A percentile compares a stretch with the other conserved stretches of the same genome.
Conservation (phyloP, 495 filamentous ascomycete species). For the Penicillium waksmanii region DNA sequence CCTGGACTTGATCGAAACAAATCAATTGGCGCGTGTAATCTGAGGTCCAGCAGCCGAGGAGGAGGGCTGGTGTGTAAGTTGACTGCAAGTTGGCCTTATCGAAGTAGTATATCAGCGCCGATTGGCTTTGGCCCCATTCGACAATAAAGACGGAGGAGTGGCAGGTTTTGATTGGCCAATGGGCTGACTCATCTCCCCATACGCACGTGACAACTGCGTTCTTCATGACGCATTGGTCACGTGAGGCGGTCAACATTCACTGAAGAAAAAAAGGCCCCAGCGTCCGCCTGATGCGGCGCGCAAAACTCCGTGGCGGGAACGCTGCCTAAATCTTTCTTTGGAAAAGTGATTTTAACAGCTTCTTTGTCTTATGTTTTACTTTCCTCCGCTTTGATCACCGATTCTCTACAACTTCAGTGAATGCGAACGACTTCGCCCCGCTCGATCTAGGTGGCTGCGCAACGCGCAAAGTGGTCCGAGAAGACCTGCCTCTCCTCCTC, state of each 20-base stretch:
- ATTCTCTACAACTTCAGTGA: neutral
- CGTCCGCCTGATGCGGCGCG: neutral
- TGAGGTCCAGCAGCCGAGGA: conserved; percentile 13
- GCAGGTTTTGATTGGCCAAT: conserved; percentile 41
- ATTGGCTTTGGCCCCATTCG: conserved; percentile 17
- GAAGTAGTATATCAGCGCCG: conserved; percentile 12
- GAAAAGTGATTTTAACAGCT: neutral
- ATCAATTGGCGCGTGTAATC: conserved; percentile 11
- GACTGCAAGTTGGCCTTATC: conserved; percentile 31
- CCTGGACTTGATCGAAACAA: conserved; percentile 15
- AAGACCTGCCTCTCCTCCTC: neutral
- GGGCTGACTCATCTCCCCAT: conserved; percentile 17
- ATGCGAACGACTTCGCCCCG: conserved; percentile 1
- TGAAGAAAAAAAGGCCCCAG: conserved; percentile 5
- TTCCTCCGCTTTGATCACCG: neutral
- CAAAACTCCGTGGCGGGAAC: conserved; percentile 15
- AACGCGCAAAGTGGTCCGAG: neutral
- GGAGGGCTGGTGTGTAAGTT: conserved; percentile 11
- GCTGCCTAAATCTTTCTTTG: conserved; percentile 13
- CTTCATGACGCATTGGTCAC: no score
- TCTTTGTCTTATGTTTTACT: conserved; percentile 8
- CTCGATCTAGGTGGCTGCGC: conserved; percentile 1
- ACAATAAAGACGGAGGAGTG: conserved; percentile 38
- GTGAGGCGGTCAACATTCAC: conserved; percentile 14
- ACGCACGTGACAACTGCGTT: conserved; percentile 29